Evolutionary conservation across 495 filamentous ascomycete genomes (phyloP).

Genomic region (Xylaria scruposa): DNA sequence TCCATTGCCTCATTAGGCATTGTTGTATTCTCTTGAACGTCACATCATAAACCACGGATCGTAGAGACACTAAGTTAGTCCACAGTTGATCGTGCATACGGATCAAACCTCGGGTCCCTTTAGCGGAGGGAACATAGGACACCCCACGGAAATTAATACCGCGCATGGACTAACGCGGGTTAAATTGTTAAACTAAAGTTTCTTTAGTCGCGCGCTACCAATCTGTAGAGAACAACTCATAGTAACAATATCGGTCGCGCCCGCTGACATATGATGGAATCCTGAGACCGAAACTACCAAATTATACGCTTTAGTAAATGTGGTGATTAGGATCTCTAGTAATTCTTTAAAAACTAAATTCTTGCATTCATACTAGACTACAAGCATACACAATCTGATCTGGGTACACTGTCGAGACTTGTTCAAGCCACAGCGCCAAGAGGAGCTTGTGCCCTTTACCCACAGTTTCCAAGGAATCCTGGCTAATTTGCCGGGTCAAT

Average conservation of each 20-base stretch:
- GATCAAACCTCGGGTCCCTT: slow-evolving; percentile 1
- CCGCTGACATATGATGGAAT: neutral
- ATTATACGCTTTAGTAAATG: neutral
- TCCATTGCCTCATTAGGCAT: neutral
- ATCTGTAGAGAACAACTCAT: too few species aligned
- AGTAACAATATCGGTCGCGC: too few species aligned
- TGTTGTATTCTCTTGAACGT: neutral
- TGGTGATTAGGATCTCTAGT: neutral
- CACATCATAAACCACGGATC: neutral
- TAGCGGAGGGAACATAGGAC: slow-evolving; percentile 1
- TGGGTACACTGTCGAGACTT: too few species aligned
- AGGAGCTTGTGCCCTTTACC: neutral
- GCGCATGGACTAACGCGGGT: neutral
- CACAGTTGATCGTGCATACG: slow-evolving; percentile 5
- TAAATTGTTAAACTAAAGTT: neutral
- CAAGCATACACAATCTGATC: neutral
- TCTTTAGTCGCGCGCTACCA: too few species aligned
- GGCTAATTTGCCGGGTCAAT: neutral
- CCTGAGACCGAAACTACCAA: neutral
- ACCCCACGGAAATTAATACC: neutral
- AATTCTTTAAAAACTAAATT: neutral
- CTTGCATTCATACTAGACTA: too few species aligned
- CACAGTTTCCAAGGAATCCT: neutral
- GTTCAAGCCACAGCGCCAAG: neutral
- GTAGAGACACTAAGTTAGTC: neutral